Base-by-base conservation (phyloP, 2,329 filamentous ascomycete species). In the Penicillium sp. region DNA sequence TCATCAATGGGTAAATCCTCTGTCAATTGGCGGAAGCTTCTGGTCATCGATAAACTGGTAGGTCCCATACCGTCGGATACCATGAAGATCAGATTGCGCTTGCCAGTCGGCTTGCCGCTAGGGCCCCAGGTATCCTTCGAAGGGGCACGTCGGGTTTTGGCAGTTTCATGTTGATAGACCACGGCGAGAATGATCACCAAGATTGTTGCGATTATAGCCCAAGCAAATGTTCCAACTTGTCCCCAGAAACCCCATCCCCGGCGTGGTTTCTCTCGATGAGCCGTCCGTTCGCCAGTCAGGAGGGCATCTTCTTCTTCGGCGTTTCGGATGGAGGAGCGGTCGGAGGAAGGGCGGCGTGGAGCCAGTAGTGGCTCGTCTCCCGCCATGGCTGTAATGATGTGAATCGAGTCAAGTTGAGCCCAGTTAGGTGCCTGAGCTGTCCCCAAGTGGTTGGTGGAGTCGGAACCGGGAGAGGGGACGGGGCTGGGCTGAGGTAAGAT, bases 1-100 rank as follows among this genome's bases (percentile, higher is more conserved):
- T 97, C 87, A 70, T 89, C 85, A 67, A 85, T 85, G 0, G 91
- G 88, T n/a, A 96, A 82, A 5, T 84, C 86, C 42, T 91, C 84
- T 57, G 88, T 83, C 68, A 89, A 85, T 77, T 99, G 95, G 67
- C 91, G 87, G 80, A 90, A 99, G 73, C 88, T 91, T 59, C 95
- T 85, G 6, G 95, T 97, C 74, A 99, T 78, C 28, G 90, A 90
- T 57, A 99, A 83, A 69, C 92, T 94, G 8, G 95, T 92, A 7
- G 95, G 95, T 0, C 95, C 95, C 95, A 99, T 99, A 72, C 95
- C 95, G 76, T 99, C 95, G 0, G 92, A 97, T 40, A 99, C 94
- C 95, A 99, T 99, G 82, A 99, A 98, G 70, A 99, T 89, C 56
- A 99, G 83, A 78, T 98, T 99, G 57, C 92, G 86, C 83, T 98